Evolutionary conservation across 2,329 filamentous ascomycete species (phyloP).

Genomic region (Cladosporium sp.): DNA sequence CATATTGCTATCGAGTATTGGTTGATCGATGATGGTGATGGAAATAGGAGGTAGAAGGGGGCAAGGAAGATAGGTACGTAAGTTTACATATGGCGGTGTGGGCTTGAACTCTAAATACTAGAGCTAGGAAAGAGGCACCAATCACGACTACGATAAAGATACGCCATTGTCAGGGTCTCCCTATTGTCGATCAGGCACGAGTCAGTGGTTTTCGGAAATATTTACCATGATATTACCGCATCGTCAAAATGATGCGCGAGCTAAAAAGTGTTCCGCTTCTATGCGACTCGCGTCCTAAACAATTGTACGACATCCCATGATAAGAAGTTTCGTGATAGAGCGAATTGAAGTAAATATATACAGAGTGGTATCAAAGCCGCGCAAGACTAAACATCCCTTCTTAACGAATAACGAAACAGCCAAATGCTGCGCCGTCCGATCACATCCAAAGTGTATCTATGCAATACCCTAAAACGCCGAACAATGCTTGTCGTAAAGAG

Average conservation of each 20-base stretch:
- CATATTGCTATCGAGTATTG: background rate
- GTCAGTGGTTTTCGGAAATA: background rate
- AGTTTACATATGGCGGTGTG: background rate
- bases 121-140: background rate
- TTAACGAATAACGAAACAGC: background rate
- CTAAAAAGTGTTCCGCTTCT: background rate
- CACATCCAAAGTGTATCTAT: background rate
- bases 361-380: background rate
- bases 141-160: background rate
- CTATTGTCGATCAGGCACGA: background rate
- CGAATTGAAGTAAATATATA: background rate
- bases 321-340: background rate
- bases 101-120: background rate
- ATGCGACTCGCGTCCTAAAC: background rate
- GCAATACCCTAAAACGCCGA: background rate
- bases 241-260: background rate
- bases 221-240: too few species aligned
- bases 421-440: background rate
- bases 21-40: background rate
- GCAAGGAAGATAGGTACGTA: background rate
- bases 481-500: slow-evolving; percentile 10
- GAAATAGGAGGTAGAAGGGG: background rate
- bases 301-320: background rate
- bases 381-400: background rate
- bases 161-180: background rate